Conservation (phyloP, 768 basidiomycete species). For the Dictyophora rubrovolvata region DNA sequence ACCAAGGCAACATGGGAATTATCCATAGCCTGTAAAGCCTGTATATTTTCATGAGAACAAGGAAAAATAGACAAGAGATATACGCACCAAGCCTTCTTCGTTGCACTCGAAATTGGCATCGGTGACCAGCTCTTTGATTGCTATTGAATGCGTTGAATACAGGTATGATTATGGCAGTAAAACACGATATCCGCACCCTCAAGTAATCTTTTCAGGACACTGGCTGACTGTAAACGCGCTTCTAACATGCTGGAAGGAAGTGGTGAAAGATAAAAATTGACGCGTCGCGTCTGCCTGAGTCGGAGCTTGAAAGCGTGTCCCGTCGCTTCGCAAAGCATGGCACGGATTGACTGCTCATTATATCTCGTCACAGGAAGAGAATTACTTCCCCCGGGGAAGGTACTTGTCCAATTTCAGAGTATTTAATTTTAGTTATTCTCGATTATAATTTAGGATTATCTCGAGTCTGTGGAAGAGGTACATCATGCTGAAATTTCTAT, state of each 20-base stretch:
- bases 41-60: conserved; percentile 4
- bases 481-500: not conserved
- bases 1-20: conserved; percentile 99
- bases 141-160: conserved; percentile 29
- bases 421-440: not conserved
- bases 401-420: conserved; percentile 18
- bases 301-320: not conserved
- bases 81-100: conserved; percentile 80
- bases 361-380: conserved; percentile 84
- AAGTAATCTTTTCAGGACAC: conserved; percentile 82
- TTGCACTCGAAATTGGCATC: conserved; percentile 98
- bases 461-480: conserved; percentile 68
- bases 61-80: not conserved
- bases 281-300: conserved; percentile 2
- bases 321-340: not conserved
- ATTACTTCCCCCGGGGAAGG: conserved; percentile 68
- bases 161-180: not conserved
- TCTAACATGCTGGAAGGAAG: conserved; percentile 52
- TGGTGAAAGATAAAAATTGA: not conserved
- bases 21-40: conserved; percentile 97
- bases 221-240: conserved; percentile 83
- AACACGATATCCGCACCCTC: conserved; percentile 53
- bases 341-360: conserved; percentile 49
- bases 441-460: conserved; percentile 42
- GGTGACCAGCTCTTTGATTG: conserved; percentile 94